Evolutionary conservation across 1,284 basidiomycete species (phyloP).

Genomic region (Ceratobasidium sp.): DNA sequence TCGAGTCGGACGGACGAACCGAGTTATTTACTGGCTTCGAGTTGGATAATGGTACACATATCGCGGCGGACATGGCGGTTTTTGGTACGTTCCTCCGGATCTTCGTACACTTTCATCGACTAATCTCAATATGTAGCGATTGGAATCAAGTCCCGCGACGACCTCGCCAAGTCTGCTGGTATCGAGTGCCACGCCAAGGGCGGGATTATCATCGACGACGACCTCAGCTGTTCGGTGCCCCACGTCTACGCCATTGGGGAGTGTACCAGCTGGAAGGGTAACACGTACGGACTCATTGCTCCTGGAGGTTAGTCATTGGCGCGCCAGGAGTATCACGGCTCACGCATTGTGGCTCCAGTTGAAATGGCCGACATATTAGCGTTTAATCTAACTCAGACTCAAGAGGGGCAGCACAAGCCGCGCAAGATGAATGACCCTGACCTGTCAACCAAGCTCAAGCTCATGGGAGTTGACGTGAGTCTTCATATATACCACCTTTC

Average conservation of each 20-base stretch:
- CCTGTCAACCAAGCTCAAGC: constrained; percentile 73
- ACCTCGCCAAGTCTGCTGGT: constrained; percentile 68
- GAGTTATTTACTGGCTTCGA: constrained; percentile 65
- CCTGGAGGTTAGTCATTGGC: constrained; percentile 64
- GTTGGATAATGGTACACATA: constrained; percentile 62
- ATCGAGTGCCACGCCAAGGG: constrained; percentile 65
- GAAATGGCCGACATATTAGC: constrained; percentile 83
- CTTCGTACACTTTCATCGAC: no score
- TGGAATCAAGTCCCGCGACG: constrained; percentile 79
- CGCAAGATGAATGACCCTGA: constrained; percentile 72
- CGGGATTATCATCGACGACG: constrained; percentile 73
- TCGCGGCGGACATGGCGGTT: constrained; percentile 68
- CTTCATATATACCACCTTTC: not conserved
- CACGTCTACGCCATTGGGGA: constrained; percentile 83
- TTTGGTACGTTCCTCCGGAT: constrained; percentile 57
- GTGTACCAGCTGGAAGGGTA: constrained; percentile 77
- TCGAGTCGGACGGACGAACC: constrained; percentile 57
- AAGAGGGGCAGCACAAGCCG: constrained; percentile 63
- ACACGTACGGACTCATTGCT: constrained; percentile 78
- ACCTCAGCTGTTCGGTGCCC: constrained; percentile 68
- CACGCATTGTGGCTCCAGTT: constrained; percentile 54
- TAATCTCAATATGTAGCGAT: no score
- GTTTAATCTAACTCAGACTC: constrained; percentile 76
- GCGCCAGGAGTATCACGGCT: no score
- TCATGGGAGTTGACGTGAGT: constrained; percentile 79